Evolutionary conservation across 805 yeast genomes (phyloP), one percentile per base, ranked within the genome.

Genomic region (Monosporozyma unispora): DNA sequence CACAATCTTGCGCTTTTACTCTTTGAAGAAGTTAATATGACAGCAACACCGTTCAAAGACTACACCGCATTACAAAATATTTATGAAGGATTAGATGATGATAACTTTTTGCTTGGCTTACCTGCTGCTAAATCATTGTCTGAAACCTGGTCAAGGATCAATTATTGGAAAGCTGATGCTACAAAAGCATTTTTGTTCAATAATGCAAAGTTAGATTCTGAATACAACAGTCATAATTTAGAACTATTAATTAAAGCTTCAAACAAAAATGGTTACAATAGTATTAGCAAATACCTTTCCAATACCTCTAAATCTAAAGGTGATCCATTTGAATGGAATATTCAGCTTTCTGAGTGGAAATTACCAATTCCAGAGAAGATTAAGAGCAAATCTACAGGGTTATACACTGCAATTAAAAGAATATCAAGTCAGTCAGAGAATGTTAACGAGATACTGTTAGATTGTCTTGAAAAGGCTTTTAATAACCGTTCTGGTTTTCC

Each of bases 341-440:
- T 96, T 88, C 84, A 84, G 58, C 64, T 90, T 39, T 77, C 75
- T 41, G 77, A 78, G 46, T 90, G 97, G 97, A 84, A 83, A 48
- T 52, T 85, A 1, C 87, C 95, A 0, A 52, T 61, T 0, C 72
- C 81, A 1, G 61, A 58, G 2, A 54, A 51, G 0, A 60, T 75
- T 0, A 46, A 48, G 0, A 63, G 70, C 0, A 76, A 72, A 38
- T 71, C 77, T 43, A 76, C 75, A 42, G 67, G 71, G 2, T 64
- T 82, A 2, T 87, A 83, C 59, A 68, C 70, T 3, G 60, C 78
- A 1, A 66, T 84, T 52, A 81, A 78, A 54, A 60, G 61, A 4
- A 56, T 79, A 14, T 14, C 14, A 21, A 21, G 12, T n/a, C 45
- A 33, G 5, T 9, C 27, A 2, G 5, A 22, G 3, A 37, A 42